These are phyloP conservation scores for Phaeomoniella chlamydospora DNA, from an alignment of 2,329 filamentous ascomycete genomes.

Conservation along the genomic window DNA sequence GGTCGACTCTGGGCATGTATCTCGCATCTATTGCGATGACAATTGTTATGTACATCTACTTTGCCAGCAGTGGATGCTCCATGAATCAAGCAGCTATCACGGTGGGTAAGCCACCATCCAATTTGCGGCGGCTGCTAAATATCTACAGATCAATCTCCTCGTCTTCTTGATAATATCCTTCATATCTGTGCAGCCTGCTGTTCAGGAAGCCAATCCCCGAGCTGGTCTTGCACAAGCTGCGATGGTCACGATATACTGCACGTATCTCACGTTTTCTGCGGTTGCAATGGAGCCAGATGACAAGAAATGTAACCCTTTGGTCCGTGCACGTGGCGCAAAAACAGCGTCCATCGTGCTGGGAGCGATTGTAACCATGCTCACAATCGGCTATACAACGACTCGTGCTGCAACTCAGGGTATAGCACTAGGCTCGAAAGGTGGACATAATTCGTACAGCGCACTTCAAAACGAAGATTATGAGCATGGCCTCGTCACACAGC, in stretches of 20 bases:
- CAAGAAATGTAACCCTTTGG: constrained; percentile 82
- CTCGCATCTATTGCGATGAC: constrained; percentile 83
- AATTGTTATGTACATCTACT: constrained; percentile 93
- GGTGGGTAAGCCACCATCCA: constrained; percentile 20
- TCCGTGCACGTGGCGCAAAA: constrained; percentile 71
- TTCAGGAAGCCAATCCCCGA: constrained; percentile 85
- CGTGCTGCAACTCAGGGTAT: constrained; percentile 80
- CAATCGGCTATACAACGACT: constrained; percentile 93
- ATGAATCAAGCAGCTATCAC: constrained; percentile 98
- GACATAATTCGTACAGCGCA: constrained; percentile 37
- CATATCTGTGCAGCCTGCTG: constrained; percentile 74
- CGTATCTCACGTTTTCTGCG: constrained; percentile 93
- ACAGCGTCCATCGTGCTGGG: constrained; percentile 85
- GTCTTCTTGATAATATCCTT: constrained; percentile 67
- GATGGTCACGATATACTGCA: constrained; percentile 96
- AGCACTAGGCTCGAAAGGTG: constrained; percentile 36
- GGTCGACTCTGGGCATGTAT: constrained; percentile 90
- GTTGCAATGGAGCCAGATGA: constrained; percentile 98
- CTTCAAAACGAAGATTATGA: constrained; percentile 59
- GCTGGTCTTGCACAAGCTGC: constrained; percentile 93
- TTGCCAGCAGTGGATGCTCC: constrained; percentile 63
- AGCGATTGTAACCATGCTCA: constrained; percentile 90
- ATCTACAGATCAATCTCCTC: constrained; percentile 59
- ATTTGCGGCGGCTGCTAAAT: constrained; percentile 2
- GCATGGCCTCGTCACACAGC: constrained; percentile 76